phyloP scores from a whole-genome alignment of 805 yeast species.

The Suhomyces vadensis region DNA sequence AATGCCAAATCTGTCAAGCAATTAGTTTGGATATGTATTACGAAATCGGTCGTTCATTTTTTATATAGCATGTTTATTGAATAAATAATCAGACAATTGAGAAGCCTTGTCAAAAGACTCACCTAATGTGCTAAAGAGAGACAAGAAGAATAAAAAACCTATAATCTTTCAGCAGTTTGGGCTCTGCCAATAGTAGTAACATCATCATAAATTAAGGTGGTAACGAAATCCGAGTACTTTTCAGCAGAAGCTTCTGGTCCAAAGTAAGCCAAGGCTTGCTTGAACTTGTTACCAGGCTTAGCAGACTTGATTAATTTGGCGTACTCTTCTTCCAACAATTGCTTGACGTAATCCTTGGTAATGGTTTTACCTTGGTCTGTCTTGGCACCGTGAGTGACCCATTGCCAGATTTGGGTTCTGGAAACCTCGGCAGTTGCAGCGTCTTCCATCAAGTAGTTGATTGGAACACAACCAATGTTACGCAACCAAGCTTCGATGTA shows the following conservation, averaged over 20 bases:
- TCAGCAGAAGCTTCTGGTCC: constrained; percentile 72
- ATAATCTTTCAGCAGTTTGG: constrained; percentile 42
- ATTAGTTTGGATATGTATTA: too few species aligned
- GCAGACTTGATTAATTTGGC: constrained; percentile 49
- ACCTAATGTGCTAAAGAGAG: too few species aligned
- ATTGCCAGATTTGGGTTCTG: constrained; percentile 77
- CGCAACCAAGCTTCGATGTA: constrained; percentile 87
- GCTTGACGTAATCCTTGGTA: constrained; percentile 58
- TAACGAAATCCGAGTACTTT: constrained; percentile 74
- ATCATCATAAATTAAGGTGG: constrained; percentile 74
- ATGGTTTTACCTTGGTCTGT: constrained; percentile 59
- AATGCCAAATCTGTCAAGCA: too few species aligned
- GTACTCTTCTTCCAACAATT: constrained; percentile 63
- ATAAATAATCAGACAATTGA: not conserved
- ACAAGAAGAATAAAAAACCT: constrained; percentile 11
- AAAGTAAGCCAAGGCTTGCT: constrained; percentile 67
- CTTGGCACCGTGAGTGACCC: constrained; percentile 72
- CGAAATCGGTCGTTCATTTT: too few species aligned
- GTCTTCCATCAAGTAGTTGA: constrained; percentile 83
- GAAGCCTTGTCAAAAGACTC: constrained; percentile 3
- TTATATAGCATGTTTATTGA: too few species aligned
- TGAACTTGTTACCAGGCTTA: constrained; percentile 63
- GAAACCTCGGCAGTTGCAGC: constrained; percentile 91
- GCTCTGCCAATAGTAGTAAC: constrained; percentile 56
- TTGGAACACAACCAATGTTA: constrained; percentile 83